Conservation (phyloP, 192 early-diverging fungal genomes). For the Entrophospora sp. region DNA sequence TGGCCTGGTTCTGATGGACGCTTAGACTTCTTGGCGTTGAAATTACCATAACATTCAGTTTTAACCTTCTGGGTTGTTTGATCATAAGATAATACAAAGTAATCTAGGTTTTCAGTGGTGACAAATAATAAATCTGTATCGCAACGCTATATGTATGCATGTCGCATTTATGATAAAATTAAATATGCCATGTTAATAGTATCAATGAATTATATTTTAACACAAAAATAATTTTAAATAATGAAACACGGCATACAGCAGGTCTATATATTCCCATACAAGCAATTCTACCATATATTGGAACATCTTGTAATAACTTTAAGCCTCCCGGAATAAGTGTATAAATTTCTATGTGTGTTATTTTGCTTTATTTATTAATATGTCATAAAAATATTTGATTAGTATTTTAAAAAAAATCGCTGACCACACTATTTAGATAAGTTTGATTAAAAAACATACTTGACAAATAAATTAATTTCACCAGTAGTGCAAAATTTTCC, state of each 20-base stretch:
- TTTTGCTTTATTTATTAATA: slow-evolving; percentile 32
- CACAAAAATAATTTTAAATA: background rate
- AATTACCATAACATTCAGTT: too few relatives aligned
- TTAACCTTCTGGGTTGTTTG: too few relatives aligned
- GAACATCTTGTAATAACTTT: slow-evolving; percentile 46
- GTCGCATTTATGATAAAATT: too few relatives aligned
- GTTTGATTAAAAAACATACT: slow-evolving; percentile 34
- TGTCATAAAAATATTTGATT: background rate
- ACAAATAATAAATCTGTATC: too few relatives aligned
- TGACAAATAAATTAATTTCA: slow-evolving; percentile 63
- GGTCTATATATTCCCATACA: slow-evolving; percentile 42
- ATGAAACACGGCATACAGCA: slow-evolving; percentile 19
- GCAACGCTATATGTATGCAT: too few relatives aligned
- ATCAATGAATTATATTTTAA: too few relatives aligned
- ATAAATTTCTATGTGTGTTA: slow-evolving; percentile 54
- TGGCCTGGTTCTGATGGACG: too few relatives aligned
- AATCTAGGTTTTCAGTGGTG: too few relatives aligned
- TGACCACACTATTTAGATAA: background rate
- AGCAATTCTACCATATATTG: slow-evolving; percentile 62
- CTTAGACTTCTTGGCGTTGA: too few relatives aligned
- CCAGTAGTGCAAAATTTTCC: slow-evolving; percentile 55
- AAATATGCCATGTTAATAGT: too few relatives aligned
- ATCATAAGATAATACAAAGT: too few relatives aligned
- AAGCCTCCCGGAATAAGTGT: slow-evolving; percentile 30
- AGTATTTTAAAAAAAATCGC: background rate